Conservation (phyloP, 129 eudicot genomes). For the Helichrysum umbraculigerum region DNA sequence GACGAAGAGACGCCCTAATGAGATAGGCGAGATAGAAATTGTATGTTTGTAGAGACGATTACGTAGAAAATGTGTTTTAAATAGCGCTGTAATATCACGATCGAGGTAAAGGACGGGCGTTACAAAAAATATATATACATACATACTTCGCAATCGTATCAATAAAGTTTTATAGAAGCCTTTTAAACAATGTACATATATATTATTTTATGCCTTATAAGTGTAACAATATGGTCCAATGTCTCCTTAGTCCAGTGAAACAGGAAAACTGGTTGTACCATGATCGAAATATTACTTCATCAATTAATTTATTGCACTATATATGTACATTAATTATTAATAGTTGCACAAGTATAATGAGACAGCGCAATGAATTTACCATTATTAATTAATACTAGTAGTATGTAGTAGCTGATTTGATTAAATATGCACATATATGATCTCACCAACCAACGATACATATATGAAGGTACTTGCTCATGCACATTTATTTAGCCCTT, state of each 20-base stretch:
- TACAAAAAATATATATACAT: no score
- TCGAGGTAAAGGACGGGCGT: no score
- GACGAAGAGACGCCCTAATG: no score
- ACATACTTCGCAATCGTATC: no score
- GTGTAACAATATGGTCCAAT: background rate
- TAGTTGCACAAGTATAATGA: background rate
- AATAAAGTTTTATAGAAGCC: no score
- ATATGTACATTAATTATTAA: background rate
- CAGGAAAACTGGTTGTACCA: background rate
- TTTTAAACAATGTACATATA: no score
- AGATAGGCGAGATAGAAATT: no score
- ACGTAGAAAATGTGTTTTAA: no score
- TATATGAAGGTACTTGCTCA: conserved; percentile 6
- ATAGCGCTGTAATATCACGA: no score
- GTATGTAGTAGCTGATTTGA: conserved; percentile 12
- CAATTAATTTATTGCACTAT: background rate
- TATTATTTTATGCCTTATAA: background rate
- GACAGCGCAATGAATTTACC: background rate
- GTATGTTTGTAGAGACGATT: no score
- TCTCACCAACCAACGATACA: conserved; percentile 25
- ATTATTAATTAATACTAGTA: conserved; percentile 17
- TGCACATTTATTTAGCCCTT: conserved; percentile 13
- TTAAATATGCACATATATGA: background rate
- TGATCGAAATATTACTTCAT: background rate
- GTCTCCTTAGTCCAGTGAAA: no score